These are phyloP conservation scores for Daldinia loculata DNA, from an alignment of 495 filamentous ascomycete species.

Conservation along the genomic window DNA sequence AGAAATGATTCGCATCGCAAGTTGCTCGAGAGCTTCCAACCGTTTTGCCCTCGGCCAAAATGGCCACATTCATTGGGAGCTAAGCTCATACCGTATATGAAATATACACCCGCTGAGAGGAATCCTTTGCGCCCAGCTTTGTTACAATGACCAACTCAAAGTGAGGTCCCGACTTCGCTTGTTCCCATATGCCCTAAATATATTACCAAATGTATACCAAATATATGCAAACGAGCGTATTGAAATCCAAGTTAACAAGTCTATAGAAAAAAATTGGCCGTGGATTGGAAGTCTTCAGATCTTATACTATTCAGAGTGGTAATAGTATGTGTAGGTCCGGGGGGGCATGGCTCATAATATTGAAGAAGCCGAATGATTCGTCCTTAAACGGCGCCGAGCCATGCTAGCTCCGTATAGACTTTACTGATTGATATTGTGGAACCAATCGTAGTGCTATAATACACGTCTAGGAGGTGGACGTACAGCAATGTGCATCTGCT, in stretches of 20 bases:
- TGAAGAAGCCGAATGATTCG: not conserved
- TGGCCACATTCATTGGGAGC: slow-evolving; percentile 12
- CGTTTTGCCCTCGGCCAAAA: slow-evolving; percentile 14
- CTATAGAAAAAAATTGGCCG: not conserved
- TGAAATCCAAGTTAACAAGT: slow-evolving; percentile 15
- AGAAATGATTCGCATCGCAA: slow-evolving; percentile 23
- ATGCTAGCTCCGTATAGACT: not conserved
- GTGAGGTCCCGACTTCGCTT: slow-evolving; percentile 29
- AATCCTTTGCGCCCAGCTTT: slow-evolving; percentile 33
- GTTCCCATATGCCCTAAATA: slow-evolving; percentile 25
- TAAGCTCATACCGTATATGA: slow-evolving; percentile 6
- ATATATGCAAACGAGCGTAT: slow-evolving; percentile 32
- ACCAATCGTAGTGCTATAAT: not conserved
- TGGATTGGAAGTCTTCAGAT: not conserved
- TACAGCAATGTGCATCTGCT: not conserved
- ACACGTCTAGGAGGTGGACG: not conserved
- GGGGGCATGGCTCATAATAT: not conserved
- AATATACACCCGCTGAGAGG: slow-evolving; percentile 17
- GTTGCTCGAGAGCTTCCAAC: slow-evolving; percentile 13
- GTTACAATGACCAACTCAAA: slow-evolving; percentile 31
- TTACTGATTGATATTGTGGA: not conserved
- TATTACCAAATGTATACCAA: slow-evolving; percentile 37
- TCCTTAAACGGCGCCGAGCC: not conserved
- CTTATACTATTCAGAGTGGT: not conserved
- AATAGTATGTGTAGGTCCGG: not conserved